phyloP scores from a whole-genome alignment of 345 rosid genomes.

The Eucalyptus erythrocorys region DNA sequence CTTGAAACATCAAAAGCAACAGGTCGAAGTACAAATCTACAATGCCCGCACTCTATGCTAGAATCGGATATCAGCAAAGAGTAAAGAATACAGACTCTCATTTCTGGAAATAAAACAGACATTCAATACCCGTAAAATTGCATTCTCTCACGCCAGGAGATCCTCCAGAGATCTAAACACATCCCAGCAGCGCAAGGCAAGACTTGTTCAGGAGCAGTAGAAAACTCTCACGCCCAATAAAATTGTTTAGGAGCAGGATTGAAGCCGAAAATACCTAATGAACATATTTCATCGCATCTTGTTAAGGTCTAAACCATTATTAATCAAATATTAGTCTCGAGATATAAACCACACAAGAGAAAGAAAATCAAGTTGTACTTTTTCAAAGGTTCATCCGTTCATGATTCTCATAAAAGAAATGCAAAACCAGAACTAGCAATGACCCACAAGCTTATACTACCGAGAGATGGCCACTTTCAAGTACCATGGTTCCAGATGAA shows the following conservation, averaged over 20 bases:
- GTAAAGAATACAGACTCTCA: neutral
- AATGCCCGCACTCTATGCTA: neutral
- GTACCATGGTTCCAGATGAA: neutral
- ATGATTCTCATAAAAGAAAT: neutral
- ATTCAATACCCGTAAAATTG: neutral
- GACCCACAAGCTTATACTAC: neutral
- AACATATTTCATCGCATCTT: neutral
- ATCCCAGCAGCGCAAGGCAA: neutral
- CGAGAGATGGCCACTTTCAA: neutral
- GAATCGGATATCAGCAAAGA: neutral
- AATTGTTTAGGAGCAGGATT: neutral
- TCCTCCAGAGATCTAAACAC: neutral
- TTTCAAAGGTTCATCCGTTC: neutral
- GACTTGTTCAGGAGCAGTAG: neutral
- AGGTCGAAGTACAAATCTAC: neutral
- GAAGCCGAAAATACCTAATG: neutral
- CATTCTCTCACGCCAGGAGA: neutral
- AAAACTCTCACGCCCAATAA: neutral
- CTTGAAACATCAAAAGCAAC: neutral
- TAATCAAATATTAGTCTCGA: neutral
- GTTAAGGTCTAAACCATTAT: neutral
- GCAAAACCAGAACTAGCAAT: neutral
- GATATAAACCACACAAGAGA: neutral
- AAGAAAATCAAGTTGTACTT: neutral
- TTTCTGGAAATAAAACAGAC: neutral